phyloP scores from a whole-genome alignment of 306 rosid species.

The Cotoneaster glaucophyllus region DNA sequence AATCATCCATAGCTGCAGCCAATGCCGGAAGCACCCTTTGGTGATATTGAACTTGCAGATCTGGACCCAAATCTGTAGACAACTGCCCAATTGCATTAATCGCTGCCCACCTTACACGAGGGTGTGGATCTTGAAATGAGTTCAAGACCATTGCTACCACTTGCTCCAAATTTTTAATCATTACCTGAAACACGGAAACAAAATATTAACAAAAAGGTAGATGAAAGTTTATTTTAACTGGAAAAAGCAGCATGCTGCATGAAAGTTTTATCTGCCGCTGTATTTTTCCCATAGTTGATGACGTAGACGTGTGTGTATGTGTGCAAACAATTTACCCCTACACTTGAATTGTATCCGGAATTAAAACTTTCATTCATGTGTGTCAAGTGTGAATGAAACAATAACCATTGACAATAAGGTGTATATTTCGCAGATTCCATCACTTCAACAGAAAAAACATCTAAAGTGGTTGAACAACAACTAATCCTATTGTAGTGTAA shows the following conservation, averaged over 20 bases:
- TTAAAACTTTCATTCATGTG: background rate
- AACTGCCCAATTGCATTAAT: constrained; percentile 95
- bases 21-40: constrained; percentile 82
- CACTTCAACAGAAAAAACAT: background rate
- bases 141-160: constrained; percentile 95
- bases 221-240: background rate
- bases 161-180: constrained; percentile 89
- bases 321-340: background rate
- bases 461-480: background rate
- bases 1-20: constrained; percentile 94
- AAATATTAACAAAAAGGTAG: background rate
- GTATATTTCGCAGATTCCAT: background rate
- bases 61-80: constrained; percentile 98
- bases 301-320: background rate
- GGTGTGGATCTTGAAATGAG: constrained; percentile 89
- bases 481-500: background rate
- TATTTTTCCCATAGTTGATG: background rate
- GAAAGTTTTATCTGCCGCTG: background rate
- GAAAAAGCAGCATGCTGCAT: background rate
- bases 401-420: background rate
- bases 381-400: background rate
- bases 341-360: background rate
- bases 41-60: constrained; percentile 83
- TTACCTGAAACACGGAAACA: constrained; percentile 49
- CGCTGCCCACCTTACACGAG: constrained; percentile 99